These are phyloP conservation scores for Lophiotrema nucula DNA, from an alignment of 495 filamentous ascomycete genomes.

Conservation along the genomic window DNA sequence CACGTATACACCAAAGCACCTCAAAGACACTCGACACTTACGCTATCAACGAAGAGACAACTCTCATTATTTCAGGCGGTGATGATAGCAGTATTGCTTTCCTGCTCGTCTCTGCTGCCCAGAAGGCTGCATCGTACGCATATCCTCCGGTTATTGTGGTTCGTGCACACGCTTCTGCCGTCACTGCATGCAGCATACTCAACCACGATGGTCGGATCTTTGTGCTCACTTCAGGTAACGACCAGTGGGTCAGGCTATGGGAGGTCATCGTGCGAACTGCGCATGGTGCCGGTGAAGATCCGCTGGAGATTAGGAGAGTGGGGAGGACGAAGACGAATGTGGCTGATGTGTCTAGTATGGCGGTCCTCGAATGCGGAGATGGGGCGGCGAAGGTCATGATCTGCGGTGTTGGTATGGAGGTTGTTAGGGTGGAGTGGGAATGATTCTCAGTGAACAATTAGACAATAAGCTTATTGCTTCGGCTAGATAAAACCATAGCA, in stretches of 20 bases:
- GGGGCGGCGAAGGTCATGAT: constrained; percentile 43
- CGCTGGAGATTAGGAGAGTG: constrained; percentile 45
- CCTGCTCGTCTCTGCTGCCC: constrained; percentile 39
- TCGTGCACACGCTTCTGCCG: constrained; percentile 75
- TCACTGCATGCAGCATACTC: constrained; percentile 64
- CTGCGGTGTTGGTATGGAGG: constrained; percentile 58
- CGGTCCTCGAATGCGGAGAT: constrained; percentile 35
- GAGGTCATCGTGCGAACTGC: constrained; percentile 33
- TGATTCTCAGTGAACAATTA: no score
- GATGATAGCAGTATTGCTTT: constrained; percentile 79
- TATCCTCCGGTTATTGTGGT: constrained; percentile 54
- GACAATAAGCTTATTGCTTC: no score
- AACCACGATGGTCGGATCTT: not conserved
- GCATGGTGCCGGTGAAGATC: constrained; percentile 27
- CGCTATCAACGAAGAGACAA: constrained; percentile 35
- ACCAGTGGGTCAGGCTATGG: constrained; percentile 82
- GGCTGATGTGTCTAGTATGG: constrained; percentile 60
- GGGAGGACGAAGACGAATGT: constrained; percentile 60
- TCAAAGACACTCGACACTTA: constrained; percentile 58
- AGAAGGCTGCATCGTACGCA: not conserved
- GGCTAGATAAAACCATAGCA: no score
- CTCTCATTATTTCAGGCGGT: constrained; percentile 69
- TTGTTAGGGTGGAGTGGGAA: constrained; percentile 20
- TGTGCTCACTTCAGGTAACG: constrained; percentile 69
- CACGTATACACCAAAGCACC: constrained; percentile 69